Evolutionary conservation across 2,329 filamentous ascomycete species (phyloP).

Genomic region (Microcyclosporella mali): DNA sequence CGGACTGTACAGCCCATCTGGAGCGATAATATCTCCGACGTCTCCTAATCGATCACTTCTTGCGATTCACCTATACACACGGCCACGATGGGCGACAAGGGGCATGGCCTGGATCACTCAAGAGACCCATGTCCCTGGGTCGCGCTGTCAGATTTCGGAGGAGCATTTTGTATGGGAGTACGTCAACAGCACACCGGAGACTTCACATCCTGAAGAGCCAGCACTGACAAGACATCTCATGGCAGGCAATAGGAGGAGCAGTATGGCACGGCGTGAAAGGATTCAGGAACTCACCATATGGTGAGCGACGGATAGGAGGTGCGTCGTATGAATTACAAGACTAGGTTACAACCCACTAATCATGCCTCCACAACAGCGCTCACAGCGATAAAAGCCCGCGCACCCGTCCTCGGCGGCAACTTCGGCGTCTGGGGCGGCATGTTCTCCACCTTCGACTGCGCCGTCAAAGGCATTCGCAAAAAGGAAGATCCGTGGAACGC

Average conservation of each 20-base stretch:
- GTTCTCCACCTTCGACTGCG: slow-evolving; percentile 94
- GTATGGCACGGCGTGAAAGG: slow-evolving; percentile 96
- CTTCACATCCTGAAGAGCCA: not conserved
- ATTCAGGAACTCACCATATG: slow-evolving; percentile 53
- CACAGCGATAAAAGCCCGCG: slow-evolving; percentile 95
- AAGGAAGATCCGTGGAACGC: slow-evolving; percentile 99
- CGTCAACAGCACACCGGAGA: slow-evolving; percentile 35
- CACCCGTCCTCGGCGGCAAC: slow-evolving; percentile 92
- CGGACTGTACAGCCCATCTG: too few relatives aligned
- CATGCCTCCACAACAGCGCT: slow-evolving; percentile 47
- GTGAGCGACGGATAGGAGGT: slow-evolving; percentile 87
- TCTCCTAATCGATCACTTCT: not conserved
- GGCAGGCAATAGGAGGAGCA: slow-evolving; percentile 43
- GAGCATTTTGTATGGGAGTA: slow-evolving; percentile 95
- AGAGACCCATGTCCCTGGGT: slow-evolving; percentile 97
- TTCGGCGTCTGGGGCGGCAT: slow-evolving; percentile 97
- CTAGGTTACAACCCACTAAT: not conserved
- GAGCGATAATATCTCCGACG: too few relatives aligned
- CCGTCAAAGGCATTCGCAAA: slow-evolving; percentile 77
- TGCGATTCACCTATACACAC: not conserved
- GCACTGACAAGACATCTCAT: slow-evolving; percentile 1
- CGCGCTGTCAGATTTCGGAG: slow-evolving; percentile 93
- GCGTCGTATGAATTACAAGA: slow-evolving; percentile 5
- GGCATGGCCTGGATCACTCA: slow-evolving; percentile 70
- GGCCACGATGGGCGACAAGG: slow-evolving; percentile 22